Evolutionary conservation across 2,329 filamentous ascomycete species (phyloP).

Genomic region (Davidsoniella virescens): DNA sequence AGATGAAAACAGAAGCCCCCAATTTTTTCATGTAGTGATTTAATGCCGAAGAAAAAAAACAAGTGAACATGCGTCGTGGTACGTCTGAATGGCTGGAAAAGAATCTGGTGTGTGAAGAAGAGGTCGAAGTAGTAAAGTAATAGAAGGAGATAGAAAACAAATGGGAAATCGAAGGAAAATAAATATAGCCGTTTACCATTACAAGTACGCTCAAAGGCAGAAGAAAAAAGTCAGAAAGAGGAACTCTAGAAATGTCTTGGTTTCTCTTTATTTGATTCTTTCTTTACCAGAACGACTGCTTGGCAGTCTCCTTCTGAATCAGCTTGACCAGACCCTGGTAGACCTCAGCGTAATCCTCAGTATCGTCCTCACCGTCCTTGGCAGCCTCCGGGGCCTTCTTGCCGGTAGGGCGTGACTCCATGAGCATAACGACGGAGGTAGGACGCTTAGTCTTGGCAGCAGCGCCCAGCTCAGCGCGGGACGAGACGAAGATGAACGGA

Average conservation of each 20-base stretch:
- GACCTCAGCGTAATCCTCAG: constrained; percentile 44
- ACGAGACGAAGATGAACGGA: constrained; percentile 88
- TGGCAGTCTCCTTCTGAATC: constrained; percentile 47
- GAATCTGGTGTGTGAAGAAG: neutral
- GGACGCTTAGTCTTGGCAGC: constrained; percentile 91
- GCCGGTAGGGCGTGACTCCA: constrained; percentile 36
- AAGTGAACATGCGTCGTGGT: neutral
- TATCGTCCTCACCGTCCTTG: constrained; percentile 32
- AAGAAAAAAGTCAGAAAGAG: neutral
- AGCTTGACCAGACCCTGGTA: constrained; percentile 51
- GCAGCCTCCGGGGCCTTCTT: constrained; percentile 29
- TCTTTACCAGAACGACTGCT: constrained; percentile 33
- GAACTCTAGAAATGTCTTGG: neutral
- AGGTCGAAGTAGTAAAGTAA: neutral
- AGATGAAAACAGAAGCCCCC: neutral
- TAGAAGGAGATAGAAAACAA: neutral
- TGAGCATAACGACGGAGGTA: constrained; percentile 88
- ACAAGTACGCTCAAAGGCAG: neutral
- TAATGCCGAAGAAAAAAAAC: neutral
- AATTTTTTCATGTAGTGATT: constrained; percentile 2
- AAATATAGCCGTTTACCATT: too few relatives aligned
- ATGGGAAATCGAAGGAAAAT: neutral
- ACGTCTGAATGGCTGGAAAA: neutral
- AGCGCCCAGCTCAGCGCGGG: constrained; percentile 81
- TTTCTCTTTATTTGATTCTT: neutral